phyloP scores from a whole-genome alignment of 2,329 filamentous ascomycete genomes.

The Fusarium sp. region DNA sequence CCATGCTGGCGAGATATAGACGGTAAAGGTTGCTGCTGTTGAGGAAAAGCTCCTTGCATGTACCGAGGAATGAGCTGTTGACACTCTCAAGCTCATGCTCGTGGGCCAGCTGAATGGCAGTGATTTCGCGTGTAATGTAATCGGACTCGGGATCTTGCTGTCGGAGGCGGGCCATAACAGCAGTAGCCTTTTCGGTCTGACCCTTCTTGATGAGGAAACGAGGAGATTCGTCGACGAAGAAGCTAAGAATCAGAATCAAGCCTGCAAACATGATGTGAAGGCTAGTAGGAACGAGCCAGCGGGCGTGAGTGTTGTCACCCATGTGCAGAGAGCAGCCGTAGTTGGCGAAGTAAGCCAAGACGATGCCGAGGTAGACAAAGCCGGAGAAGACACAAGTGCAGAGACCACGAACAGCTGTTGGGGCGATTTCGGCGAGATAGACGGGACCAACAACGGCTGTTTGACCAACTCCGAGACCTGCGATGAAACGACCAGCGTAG shows the following conservation, averaged over 20 bases:
- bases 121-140: slow-evolving; percentile 16
- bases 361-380: slow-evolving; percentile 21
- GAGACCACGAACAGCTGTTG: slow-evolving; percentile 24
- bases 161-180: slow-evolving; percentile 6
- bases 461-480: slow-evolving; percentile 27
- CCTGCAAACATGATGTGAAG: slow-evolving; percentile 29
- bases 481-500: slow-evolving; percentile 26
- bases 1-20: slow-evolving; percentile 30
- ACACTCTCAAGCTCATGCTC: slow-evolving; percentile 20
- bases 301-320: slow-evolving; percentile 3
- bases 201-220: slow-evolving; percentile 27
- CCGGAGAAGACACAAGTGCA: slow-evolving; percentile 31
- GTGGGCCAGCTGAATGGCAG: slow-evolving; percentile 3
- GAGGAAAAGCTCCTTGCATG: slow-evolving; percentile 22
- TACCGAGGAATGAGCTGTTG: slow-evolving; percentile 8
- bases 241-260: slow-evolving; percentile 19
- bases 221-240: slow-evolving; percentile 23
- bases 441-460: slow-evolving; percentile 31
- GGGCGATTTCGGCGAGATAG: slow-evolving; percentile 31
- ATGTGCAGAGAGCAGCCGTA: slow-evolving; percentile 28
- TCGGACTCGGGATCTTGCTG: slow-evolving; percentile 1
- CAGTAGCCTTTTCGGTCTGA: slow-evolving; percentile 4
- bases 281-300: slow-evolving; percentile 28
- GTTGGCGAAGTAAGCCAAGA: slow-evolving; percentile 26
- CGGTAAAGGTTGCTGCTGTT: slow-evolving; percentile 30